Evolutionary conservation across 192 early-diverging fungal species (phyloP).

Genomic region (Mortierella alpina): DNA sequence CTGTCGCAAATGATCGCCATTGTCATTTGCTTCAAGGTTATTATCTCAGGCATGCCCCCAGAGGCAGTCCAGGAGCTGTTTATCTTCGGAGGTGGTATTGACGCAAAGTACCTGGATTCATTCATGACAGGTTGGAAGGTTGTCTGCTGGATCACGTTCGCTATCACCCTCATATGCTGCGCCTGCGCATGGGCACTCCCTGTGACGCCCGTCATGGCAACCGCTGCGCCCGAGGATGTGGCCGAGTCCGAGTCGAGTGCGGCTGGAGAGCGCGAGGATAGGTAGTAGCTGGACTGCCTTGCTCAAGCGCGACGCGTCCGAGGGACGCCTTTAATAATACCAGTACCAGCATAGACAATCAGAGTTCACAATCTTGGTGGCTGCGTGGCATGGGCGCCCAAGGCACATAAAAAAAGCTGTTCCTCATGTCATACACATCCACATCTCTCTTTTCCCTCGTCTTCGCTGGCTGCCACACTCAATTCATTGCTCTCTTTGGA

Average conservation of each 20-base stretch:
- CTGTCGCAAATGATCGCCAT: constrained; percentile 52
- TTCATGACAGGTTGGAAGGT: constrained; percentile 49
- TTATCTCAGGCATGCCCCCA: constrained; percentile 47
- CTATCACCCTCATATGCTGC: constrained; percentile 39
- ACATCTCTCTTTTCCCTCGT: too few relatives aligned
- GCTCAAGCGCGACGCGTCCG: too few relatives aligned
- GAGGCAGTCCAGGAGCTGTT: constrained; percentile 44
- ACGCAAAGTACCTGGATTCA: constrained; percentile 26
- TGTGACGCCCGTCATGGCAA: constrained; percentile 29
- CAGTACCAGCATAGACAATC: too few relatives aligned
- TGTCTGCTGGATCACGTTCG: constrained; percentile 47
- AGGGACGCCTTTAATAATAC: too few relatives aligned
- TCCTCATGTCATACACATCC: too few relatives aligned
- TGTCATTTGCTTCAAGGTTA: constrained; percentile 52
- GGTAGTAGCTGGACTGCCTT: too few relatives aligned
- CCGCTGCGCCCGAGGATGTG: not conserved
- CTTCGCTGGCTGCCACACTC: too few relatives aligned
- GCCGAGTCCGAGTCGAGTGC: constrained; percentile 7
- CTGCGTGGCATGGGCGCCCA: too few relatives aligned
- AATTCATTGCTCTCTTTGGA: too few relatives aligned
- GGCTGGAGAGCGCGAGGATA: too few relatives aligned
- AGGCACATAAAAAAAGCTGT: too few relatives aligned
- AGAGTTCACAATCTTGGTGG: too few relatives aligned
- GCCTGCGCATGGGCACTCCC: constrained; percentile 33
- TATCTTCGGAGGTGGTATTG: constrained; percentile 47